Percentiles rank a stretch among this genome's conserved stretches.
These are phyloP conservation scores for Lasiodiplodia hormozganensis DNA, from an alignment of 2,329 filamentous ascomycete genomes.

Conservation along the genomic window DNA sequence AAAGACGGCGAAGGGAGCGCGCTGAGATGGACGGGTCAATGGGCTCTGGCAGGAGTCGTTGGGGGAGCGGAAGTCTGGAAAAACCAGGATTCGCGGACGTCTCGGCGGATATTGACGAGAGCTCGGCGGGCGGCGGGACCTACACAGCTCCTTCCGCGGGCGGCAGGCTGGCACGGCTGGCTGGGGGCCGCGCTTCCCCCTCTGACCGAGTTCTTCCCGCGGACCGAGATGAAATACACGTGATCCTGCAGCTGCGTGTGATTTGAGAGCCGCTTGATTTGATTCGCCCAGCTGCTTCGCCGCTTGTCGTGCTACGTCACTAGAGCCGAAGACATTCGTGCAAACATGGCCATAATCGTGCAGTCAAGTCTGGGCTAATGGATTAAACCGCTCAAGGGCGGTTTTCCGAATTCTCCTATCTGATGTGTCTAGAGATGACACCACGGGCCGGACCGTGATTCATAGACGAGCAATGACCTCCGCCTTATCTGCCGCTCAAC, in stretches of 20 bases:
- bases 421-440: not conserved
- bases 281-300: not conserved
- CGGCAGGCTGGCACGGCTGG: not conserved
- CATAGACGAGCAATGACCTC: not conserved
- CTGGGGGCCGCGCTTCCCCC: not conserved
- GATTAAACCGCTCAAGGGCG: not conserved
- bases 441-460: not conserved
- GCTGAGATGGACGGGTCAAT: constrained; percentile 22
- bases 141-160: not conserved
- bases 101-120: constrained; percentile 16
- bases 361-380: not conserved
- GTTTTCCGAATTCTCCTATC: not conserved
- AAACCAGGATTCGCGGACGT: constrained; percentile 9
- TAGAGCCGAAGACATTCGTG: not conserved
- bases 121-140: not conserved
- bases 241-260: not conserved
- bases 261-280: not conserved
- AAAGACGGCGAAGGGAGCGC: constrained; percentile 7
- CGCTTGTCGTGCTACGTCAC: not conserved
- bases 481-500: not conserved
- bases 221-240: not conserved
- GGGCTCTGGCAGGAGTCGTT: constrained; percentile 13
- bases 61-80: constrained; percentile 13
- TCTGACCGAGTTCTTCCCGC: not conserved
- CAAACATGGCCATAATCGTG: not conserved